A percentile compares a stretch with the other conserved stretches of the same genome.
Conservation (phyloP, 192 early-diverging fungal genomes). For the Coemansia sp. region DNA sequence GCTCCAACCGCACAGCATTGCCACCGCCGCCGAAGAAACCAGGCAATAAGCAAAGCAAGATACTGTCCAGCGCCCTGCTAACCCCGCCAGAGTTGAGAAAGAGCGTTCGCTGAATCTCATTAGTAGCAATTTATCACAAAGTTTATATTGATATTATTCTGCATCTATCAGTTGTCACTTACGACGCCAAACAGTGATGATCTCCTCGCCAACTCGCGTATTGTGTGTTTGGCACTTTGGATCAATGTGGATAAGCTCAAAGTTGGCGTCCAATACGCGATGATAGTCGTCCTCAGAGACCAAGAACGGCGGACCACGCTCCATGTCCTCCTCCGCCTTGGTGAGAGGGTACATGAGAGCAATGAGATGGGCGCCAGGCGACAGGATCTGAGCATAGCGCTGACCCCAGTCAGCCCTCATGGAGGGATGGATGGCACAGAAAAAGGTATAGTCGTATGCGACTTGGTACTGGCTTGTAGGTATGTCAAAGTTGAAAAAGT, state of each 20-base stretch:
- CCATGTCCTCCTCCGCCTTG: slow-evolving; percentile 51
- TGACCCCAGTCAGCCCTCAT: slow-evolving; percentile 67
- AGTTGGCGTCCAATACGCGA: slow-evolving; percentile 56
- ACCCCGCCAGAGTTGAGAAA: slow-evolving; percentile 32
- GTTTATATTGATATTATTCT: not conserved
- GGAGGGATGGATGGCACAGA: slow-evolving; percentile 73
- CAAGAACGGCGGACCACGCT: slow-evolving; percentile 76
- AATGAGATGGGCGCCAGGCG: slow-evolving; percentile 69
- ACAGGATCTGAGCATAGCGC: slow-evolving; percentile 67
- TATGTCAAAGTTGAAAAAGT: slow-evolving; percentile 74
- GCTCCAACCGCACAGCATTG: not conserved
- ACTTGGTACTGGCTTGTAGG: slow-evolving; percentile 67
- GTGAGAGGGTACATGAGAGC: slow-evolving; percentile 78
- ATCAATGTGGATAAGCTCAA: slow-evolving; percentile 66
- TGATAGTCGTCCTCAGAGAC: slow-evolving; percentile 68
- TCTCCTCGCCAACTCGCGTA: slow-evolving; percentile 61
- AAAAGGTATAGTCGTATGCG: slow-evolving; percentile 87
- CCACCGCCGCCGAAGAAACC: not conserved
- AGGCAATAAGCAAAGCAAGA: not conserved
- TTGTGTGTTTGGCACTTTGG: slow-evolving; percentile 62
- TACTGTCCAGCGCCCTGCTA: not conserved
- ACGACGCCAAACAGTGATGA: slow-evolving; percentile 67
- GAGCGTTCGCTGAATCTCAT: slow-evolving; percentile 19
- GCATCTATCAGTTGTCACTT: slow-evolving; percentile 21
- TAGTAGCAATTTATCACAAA: not conserved